A percentile compares a stretch with the other conserved stretches of the same genome.
phyloP scores from a whole-genome alignment of 768 basidiomycete genomes.

The Boletus barrowsii region DNA sequence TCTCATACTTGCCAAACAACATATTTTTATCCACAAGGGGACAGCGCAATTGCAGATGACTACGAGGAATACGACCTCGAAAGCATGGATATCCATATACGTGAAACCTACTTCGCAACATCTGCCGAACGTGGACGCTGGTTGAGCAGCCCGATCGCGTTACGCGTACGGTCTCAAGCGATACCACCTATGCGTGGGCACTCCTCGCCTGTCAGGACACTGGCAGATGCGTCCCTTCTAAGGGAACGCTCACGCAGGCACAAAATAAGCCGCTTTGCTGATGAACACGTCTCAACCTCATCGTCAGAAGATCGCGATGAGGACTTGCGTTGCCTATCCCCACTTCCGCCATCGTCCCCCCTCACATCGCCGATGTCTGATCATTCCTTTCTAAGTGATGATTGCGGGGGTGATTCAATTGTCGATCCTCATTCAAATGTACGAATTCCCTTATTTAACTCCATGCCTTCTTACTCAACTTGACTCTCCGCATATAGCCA shows the following conservation, averaged over 20 bases:
- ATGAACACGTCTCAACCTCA: not conserved
- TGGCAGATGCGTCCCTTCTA: conserved; percentile 1
- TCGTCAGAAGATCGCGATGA: conserved; percentile 14
- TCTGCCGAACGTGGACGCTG: conserved; percentile 61
- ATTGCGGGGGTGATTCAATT: conserved; percentile 7
- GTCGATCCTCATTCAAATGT: conserved; percentile 28
- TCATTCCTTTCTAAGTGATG: conserved; percentile 34
- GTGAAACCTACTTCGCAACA: conserved; percentile 50
- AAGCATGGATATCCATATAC: conserved; percentile 34
- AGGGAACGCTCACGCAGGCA: conserved; percentile 1
- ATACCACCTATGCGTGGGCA: conserved; percentile 16
- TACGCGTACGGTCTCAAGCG: conserved; percentile 14
- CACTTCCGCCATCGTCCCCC: conserved; percentile 43
- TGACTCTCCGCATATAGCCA: conserved; percentile 11
- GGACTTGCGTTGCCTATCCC: conserved; percentile 19
- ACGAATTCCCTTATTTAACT: conserved; percentile 17
- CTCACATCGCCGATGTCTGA: conserved; percentile 41
- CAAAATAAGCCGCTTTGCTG: not conserved
- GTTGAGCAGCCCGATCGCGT: conserved; percentile 48
- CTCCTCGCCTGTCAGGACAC: conserved; percentile 23
- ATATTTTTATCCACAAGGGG: conserved; percentile 6
- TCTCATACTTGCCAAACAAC: not conserved
- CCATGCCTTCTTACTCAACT: not conserved
- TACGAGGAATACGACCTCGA: conserved; percentile 31
- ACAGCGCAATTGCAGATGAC: conserved; percentile 19